Base-by-base conservation (phyloP, 495 filamentous ascomycete species). In the Talaromyces liani region DNA sequence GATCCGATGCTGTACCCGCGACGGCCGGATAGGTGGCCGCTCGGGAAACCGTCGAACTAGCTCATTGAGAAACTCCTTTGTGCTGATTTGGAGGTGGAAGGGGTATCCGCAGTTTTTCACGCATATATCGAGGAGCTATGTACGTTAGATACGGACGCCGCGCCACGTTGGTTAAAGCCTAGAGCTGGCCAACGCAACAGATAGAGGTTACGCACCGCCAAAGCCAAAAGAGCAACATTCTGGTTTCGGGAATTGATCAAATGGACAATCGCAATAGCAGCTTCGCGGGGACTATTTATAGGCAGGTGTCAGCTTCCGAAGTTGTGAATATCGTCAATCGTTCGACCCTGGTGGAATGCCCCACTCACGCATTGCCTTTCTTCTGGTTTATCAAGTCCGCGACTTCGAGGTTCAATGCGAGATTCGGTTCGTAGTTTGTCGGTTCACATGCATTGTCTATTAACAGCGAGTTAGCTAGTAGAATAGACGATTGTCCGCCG, bases 21-120 rank as follows among this genome's bases (percentile, higher is more conserved):
- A 89, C 57, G 93, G 84, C 60, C 94, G 87, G 65, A 93, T 81
- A 10, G 93, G 91, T 53, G 94, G 94, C 33, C 93, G 85, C 76
- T 98, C 94, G 63, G 94, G 94, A 71, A 98, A 98, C 60, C 93
- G 84, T 63, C 94, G 88, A 29, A 98, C 94, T 65, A 98, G 88
- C 82, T 98, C 94, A 80, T 98, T 98, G 63, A 98, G 85, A 70
- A 98, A 98, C 68, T 98, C 94, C 74, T 98, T 98, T 63, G 94
- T 98, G 73, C 89, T 91, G 74, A 98, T 97, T 77, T 98, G 94
- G 45, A 98, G 87, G 65, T 98, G 94, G 75, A 98, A 98, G 18
- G 95, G 92, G 76, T 98, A 98, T 68, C 94, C 94, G 85, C 94
- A 98, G 75, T 98, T 98, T 79, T 98, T 98, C 73, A 97, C 94